These are phyloP conservation scores for Salix koriyanagi DNA, from an alignment of 345 rosid species.

Conservation along the genomic window DNA sequence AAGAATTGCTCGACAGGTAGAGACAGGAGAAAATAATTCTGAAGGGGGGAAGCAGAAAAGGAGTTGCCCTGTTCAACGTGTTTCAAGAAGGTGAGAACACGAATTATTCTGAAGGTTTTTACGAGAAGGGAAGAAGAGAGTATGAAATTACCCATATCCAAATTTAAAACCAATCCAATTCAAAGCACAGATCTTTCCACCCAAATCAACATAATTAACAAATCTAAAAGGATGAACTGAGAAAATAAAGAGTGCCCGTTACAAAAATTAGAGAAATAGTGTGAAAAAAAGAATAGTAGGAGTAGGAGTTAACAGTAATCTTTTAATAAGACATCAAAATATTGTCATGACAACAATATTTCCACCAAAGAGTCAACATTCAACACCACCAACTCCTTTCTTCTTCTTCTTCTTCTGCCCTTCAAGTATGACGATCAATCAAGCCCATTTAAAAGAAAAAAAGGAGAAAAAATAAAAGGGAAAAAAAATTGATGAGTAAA, in stretches of 20 bases:
- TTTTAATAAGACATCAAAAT: slow-evolving; percentile 6
- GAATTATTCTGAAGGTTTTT: not conserved
- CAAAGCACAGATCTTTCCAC: not conserved
- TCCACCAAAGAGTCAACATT: not conserved
- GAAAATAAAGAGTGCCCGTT: not conserved
- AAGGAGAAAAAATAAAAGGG: not conserved
- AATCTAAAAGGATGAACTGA: not conserved
- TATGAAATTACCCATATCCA: not conserved
- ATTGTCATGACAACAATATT: slow-evolving; percentile 4
- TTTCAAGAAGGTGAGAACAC: too few relatives aligned
- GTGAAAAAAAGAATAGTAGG: not conserved
- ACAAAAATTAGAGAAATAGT: not conserved
- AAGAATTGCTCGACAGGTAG: not conserved
- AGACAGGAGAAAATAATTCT: too few relatives aligned
- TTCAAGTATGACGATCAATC: not conserved
- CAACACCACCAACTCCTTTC: not conserved
- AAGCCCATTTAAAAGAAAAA: not conserved
- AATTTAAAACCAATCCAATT: not conserved
- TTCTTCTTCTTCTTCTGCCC: not conserved
- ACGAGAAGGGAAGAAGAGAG: not conserved
- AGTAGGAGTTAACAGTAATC: not conserved
- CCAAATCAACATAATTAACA: not conserved
- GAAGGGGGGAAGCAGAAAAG: too few relatives aligned
- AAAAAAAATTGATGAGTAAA: not conserved
- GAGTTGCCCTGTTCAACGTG: not conserved